Evolutionary conservation across 208 protist species (phyloP).

Genomic region (Wallacemonas sp.): DNA sequence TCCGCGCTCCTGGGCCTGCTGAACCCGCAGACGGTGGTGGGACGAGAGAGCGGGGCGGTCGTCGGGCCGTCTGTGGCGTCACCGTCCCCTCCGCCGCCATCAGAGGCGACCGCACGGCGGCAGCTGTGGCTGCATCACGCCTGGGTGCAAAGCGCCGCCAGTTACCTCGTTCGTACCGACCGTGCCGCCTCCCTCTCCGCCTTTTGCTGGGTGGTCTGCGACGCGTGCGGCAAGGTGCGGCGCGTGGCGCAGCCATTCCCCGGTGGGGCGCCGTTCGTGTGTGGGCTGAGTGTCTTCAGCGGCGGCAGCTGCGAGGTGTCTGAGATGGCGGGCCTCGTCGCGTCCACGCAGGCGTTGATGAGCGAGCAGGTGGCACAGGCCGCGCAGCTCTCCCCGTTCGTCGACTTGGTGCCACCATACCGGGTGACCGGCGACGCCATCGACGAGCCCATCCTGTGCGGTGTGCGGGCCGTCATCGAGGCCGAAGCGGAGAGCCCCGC

Average conservation of each 20-base stretch:
- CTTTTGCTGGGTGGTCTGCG: constrained; percentile 81
- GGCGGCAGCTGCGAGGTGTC: constrained; percentile 48
- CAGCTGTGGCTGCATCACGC: constrained; percentile 19
- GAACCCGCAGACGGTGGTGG: neutral
- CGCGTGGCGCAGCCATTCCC: constrained; percentile 83
- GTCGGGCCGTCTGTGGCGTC: neutral
- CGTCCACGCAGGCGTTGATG: constrained; percentile 18
- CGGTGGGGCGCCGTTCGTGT: constrained; percentile 79
- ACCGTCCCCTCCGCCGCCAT: neutral
- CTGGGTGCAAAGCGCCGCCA: constrained; percentile 35
- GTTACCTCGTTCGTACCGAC: constrained; percentile 28
- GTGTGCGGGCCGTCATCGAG: constrained; percentile 16
- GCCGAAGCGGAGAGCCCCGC: neutral
- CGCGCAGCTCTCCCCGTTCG: constrained; percentile 29
- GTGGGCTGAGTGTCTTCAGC: constrained; percentile 37
- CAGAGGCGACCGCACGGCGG: neutral
- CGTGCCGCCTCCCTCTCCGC: constrained; percentile 40
- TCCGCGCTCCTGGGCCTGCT: neutral
- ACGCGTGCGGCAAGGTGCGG: constrained; percentile 77
- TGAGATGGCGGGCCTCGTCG: constrained; percentile 46
- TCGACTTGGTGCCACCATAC: constrained; percentile 16
- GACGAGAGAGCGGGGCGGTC: too few species aligned
- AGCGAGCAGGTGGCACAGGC: constrained; percentile 25
- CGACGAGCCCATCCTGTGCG: constrained; percentile 25
- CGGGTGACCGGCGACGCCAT: neutral